A percentile compares a stretch with the other conserved stretches of the same genome.
Conservation (phyloP, 164 flowering plant species). For the Buxus sempervirens region DNA sequence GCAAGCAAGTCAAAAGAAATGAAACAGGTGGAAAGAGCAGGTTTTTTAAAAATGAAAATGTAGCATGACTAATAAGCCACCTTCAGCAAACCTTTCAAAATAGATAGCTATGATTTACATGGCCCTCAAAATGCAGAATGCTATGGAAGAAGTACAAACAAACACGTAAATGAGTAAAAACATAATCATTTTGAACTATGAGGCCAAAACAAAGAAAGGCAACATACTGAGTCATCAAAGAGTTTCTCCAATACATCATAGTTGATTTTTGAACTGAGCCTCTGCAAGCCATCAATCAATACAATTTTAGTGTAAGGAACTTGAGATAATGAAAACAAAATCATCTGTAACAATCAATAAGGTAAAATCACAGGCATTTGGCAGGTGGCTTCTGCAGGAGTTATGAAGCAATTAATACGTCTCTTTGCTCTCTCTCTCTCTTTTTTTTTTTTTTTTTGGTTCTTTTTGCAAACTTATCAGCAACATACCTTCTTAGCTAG, state of each 20-base stretch:
- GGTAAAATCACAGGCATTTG: not conserved
- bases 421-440: not conserved
- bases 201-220: not conserved
- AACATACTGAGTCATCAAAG: constrained; percentile 47
- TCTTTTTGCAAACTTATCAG: not conserved
- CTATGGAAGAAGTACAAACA: not conserved
- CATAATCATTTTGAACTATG: not conserved
- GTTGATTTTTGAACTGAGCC: constrained; percentile 65
- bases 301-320: too few relatives aligned
- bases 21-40: too few relatives aligned
- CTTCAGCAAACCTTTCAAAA: too few relatives aligned
- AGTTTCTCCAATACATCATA: constrained; percentile 54
- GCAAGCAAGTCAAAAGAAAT: too few relatives aligned
- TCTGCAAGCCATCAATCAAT: constrained; percentile 31
- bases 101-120: not conserved
- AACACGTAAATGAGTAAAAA: not conserved
- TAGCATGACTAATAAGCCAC: too few relatives aligned
- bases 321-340: not conserved
- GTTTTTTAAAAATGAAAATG: too few relatives aligned
- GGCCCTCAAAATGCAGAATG: not conserved
- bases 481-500: constrained; percentile 53
- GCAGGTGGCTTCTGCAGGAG: not conserved
- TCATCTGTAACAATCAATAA: not conserved
- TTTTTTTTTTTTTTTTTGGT: too few relatives aligned
- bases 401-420: not conserved